phyloP scores from a whole-genome alignment of 1,284 basidiomycete species.

The Garcileccinum viscosum region DNA sequence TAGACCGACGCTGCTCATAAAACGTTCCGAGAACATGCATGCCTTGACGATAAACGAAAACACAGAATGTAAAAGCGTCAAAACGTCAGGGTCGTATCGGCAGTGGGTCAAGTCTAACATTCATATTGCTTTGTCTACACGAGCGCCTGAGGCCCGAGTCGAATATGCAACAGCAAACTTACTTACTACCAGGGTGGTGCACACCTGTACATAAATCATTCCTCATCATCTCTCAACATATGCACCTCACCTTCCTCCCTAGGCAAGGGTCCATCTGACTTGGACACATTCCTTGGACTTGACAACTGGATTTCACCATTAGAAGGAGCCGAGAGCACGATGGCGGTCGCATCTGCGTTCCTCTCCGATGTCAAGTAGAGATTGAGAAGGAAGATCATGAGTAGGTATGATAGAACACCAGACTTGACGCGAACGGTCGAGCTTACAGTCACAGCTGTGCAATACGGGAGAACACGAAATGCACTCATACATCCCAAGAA shows the following conservation, averaged over 20 bases:
- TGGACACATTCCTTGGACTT: constrained; percentile 32
- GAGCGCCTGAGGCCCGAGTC: no score
- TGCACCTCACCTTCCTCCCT: constrained; percentile 38
- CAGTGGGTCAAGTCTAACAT: not conserved
- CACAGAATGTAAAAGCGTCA: not conserved
- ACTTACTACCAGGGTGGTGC: not conserved
- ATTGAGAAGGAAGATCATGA: constrained; percentile 65
- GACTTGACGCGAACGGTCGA: constrained; percentile 43
- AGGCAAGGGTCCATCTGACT: constrained; percentile 49
- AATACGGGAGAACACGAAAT: not conserved
- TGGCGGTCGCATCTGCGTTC: constrained; percentile 47
- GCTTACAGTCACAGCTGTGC: not conserved
- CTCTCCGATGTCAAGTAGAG: constrained; percentile 67
- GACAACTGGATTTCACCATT: constrained; percentile 41
- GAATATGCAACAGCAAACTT: not conserved
- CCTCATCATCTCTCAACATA: constrained; percentile 44
- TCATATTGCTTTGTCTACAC: not conserved
- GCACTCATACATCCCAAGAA: constrained; percentile 81
- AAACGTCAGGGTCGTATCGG: not conserved
- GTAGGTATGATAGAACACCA: constrained; percentile 78
- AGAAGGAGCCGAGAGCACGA: constrained; percentile 30
- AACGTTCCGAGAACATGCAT: no score
- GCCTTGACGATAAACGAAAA: not conserved
- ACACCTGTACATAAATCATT: constrained; percentile 8
- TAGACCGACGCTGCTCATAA: no score